Base-by-base conservation (phyloP, 257 asterid genomes). In the Fraxinus americana region DNA sequence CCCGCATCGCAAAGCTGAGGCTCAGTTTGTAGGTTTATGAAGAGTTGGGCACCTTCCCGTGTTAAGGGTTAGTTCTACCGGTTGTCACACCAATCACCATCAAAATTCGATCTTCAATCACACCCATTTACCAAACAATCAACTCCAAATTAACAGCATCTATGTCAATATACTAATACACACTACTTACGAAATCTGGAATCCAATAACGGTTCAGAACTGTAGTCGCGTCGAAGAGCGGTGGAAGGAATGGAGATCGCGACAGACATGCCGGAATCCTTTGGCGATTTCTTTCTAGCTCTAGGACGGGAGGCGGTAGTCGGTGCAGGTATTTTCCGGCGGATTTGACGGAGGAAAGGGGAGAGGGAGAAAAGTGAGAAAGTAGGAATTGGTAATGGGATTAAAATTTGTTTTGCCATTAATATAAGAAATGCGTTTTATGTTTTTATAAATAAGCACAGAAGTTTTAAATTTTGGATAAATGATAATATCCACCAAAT, bases 151-250 rank as follows among this genome's bases (percentile, higher is more conserved):
- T 30, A 7, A 77, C 50, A 29, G 7, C 36, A 63, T 63, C 69
- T 11, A 23, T 23, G 16, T n/a, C 17, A 63, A 4, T 25, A 25
- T 63, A 7, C 34, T 57, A 52, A 50, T 7, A 69, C 13, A 77
- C 71, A 69, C 4, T 79, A 80, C 97, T 82, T 85, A 94, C 98
- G 87, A 79, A 82, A 78, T 85, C 93, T 85, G 45, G 97, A 84
- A 84, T 87, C 98, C 25, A 89, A 66, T 23, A 90, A 73, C 29
- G 91, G 88, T 38, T 92, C 97, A 50, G 92, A 78, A n/a, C 87
- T 89, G 39, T 81, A 30, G 74, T 91, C 92, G 11, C 87, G 89
- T 17, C 85, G 84, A 81, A 57, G 78, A 41, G 89, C 75, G 66
- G 91, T 32, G 34, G 88, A 35, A 43, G 82, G 87, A 19, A 83